Percentiles rank a stretch among this genome's conserved stretches.
phyloP scores from a whole-genome alignment of 495 filamentous ascomycete genomes.

The Bathelium albidoporum region DNA sequence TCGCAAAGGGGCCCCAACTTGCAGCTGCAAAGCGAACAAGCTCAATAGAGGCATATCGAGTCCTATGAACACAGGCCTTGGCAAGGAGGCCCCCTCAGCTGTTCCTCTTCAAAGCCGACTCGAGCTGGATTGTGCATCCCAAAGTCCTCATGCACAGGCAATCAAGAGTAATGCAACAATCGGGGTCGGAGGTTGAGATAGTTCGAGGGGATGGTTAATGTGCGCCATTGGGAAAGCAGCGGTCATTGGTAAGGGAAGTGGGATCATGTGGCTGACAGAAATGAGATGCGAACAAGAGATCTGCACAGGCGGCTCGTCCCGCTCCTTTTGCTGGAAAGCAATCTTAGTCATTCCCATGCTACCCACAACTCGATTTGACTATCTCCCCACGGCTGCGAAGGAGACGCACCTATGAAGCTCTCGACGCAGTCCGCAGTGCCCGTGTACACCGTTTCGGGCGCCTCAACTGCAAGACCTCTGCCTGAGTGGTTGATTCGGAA shows the following conservation, averaged over 20 bases:
- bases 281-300: neutral
- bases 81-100: neutral
- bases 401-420: constrained; percentile 57
- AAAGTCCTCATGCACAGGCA: too few species aligned
- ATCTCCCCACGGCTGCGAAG: neutral
- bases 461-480: constrained; percentile 77
- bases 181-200: neutral
- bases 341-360: neutral
- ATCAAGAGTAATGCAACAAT: neutral
- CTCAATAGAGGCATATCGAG: neutral
- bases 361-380: neutral
- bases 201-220: too few species aligned
- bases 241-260: neutral
- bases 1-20: neutral
- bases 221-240: too few species aligned
- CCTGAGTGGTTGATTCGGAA: constrained; percentile 92
- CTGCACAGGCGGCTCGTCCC: neutral
- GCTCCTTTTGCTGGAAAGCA: neutral
- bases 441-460: constrained; percentile 92
- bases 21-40: neutral
- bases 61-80: neutral
- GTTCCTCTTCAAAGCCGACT: neutral
- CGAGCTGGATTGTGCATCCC: too few species aligned
- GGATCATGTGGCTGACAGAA: neutral
- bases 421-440: constrained; percentile 79